Conservation (phyloP, 73 alveolate genomes). For the Paramecium sonneborni region DNA sequence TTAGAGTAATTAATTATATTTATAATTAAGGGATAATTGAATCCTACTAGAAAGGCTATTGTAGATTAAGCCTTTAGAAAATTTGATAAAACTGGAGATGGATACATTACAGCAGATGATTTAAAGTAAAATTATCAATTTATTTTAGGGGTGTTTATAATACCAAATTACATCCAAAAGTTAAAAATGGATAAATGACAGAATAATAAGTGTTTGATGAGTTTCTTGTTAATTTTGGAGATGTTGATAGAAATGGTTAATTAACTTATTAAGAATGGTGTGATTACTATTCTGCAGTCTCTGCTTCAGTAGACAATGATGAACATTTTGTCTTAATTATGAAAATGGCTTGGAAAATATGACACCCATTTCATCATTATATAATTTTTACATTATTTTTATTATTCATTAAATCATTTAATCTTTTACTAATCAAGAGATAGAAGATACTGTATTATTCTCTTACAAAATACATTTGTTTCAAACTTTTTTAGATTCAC, state of each 20-base stretch:
- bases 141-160: conserved; percentile 84
- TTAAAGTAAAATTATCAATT: conserved; percentile 53
- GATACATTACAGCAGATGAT: conserved; percentile 89
- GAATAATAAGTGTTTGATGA: conserved; percentile 91
- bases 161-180: conserved; percentile 91
- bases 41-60: conserved; percentile 87
- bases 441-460: background rate
- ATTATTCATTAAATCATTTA: background rate
- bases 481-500: background rate
- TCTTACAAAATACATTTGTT: background rate
- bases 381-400: background rate
- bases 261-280: conserved; percentile 89
- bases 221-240: conserved; percentile 89
- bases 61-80: conserved; percentile 93
- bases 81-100: conserved; percentile 94
- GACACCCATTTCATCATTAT: background rate
- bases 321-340: conserved; percentile 95
- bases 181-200: conserved; percentile 92
- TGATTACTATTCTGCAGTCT: conserved; percentile 96
- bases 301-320: conserved; percentile 93
- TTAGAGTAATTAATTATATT: conserved; percentile 72
- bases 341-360: conserved; percentile 95
- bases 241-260: conserved; percentile 89
- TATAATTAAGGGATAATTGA: conserved; percentile 75
- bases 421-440: background rate